A percentile compares a stretch with the other conserved stretches of the same genome.
phyloP scores from a whole-genome alignment of 2,329 filamentous ascomycete species.

The Sporothrix pallida region DNA sequence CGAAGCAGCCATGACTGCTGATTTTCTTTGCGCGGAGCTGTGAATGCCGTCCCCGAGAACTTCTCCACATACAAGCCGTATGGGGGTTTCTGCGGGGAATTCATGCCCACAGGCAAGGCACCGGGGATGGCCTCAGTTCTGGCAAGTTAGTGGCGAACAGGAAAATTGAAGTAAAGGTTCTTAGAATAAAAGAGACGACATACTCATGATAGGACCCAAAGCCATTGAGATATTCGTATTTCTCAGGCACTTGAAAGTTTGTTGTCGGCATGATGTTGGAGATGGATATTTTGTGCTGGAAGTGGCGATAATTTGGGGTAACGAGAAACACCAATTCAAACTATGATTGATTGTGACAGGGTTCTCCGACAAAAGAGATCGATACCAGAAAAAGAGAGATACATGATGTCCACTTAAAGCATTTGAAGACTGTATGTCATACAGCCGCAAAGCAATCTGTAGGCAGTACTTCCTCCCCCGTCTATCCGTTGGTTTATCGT shows the following conservation, averaged over 20 bases:
- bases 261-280: conserved; percentile 55
- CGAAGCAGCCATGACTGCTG: conserved; percentile 76
- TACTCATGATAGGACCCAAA: conserved; percentile 80
- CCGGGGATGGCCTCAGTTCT: conserved; percentile 80
- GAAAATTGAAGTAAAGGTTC: not conserved
- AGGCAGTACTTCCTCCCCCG: not conserved
- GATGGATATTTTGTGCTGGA: not conserved
- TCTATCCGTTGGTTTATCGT: not conserved
- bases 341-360: no score
- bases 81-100: conserved; percentile 81
- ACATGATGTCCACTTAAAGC: not conserved
- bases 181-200: no score
- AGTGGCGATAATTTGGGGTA: no score
- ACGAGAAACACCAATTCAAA: no score
- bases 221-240: conserved; percentile 78
- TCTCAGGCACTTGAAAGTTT: conserved; percentile 55
- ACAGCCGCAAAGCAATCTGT: no score
- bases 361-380: no score
- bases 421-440: no score
- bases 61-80: conserved; percentile 84
- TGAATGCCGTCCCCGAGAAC: conserved; percentile 74
- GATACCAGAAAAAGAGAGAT: no score
- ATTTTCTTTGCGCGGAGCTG: conserved; percentile 70
- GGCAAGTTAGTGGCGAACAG: conserved; percentile 5
- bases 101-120: conserved; percentile 76